Conservation (phyloP, 2,329 filamentous ascomycete genomes). For the Geosmithia flava region DNA sequence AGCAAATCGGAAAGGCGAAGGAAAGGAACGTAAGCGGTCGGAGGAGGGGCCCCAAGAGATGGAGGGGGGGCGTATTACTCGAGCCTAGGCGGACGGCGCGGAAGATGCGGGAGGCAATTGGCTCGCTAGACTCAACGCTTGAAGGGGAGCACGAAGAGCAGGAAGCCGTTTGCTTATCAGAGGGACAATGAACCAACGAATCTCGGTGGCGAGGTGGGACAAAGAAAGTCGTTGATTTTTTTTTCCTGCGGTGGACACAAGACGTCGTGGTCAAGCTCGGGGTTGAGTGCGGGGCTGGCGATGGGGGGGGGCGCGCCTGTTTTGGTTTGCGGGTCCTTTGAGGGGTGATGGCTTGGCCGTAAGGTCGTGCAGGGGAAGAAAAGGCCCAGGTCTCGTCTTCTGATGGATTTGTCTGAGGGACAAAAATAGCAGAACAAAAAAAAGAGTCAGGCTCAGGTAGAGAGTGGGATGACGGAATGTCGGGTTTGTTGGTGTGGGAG, state of each 20-base stretch:
- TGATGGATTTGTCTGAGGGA: neutral
- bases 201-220: neutral
- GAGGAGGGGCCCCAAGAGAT: too few relatives aligned
- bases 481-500: neutral
- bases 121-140: neutral
- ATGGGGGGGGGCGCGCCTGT: neutral
- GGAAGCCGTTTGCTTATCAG: neutral
- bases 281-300: neutral
- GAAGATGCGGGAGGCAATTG: neutral
- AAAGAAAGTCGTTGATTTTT: neutral
- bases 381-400: neutral
- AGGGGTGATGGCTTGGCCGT: neutral
- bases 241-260: neutral
- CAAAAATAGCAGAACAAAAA: neutral
- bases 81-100: too few relatives aligned
- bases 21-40: too few relatives aligned
- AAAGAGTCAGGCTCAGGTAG: neutral
- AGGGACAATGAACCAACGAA: neutral
- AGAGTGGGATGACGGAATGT: neutral
- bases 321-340: neutral
- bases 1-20: too few relatives aligned
- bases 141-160: neutral
- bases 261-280: neutral
- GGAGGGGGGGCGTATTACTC: too few relatives aligned
- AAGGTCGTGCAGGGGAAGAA: neutral